A percentile compares a stretch with the other conserved stretches of the same genome.
Evolutionary conservation across 2,329 filamentous ascomycete genomes (phyloP).

Genomic region (Fonsecaea pedrosoi): DNA sequence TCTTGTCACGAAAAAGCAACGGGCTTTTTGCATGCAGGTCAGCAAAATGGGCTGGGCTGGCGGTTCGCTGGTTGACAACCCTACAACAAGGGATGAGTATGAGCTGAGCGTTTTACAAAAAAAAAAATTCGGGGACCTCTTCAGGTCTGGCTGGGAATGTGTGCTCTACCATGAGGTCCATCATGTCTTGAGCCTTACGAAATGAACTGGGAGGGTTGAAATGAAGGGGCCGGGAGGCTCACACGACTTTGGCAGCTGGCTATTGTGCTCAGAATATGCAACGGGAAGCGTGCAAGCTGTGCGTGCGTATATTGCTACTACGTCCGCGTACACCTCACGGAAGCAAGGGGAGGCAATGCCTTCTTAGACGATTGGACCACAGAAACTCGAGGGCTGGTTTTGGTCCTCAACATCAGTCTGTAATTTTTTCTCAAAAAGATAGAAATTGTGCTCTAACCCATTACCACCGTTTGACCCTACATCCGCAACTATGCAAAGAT

Average conservation of each 20-base stretch:
- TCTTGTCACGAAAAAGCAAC: conserved; percentile 29
- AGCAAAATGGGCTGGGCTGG: conserved; percentile 28
- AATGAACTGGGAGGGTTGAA: conserved; percentile 29
- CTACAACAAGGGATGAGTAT: conserved; percentile 26
- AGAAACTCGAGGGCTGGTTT: conserved; percentile 20
- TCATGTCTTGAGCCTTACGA: conserved; percentile 30
- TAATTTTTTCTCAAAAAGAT: conserved; percentile 19
- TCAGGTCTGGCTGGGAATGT: conserved; percentile 30
- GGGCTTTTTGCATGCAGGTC: conserved; percentile 31
- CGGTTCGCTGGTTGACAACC: conserved; percentile 24
- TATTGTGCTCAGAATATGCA: conserved; percentile 36
- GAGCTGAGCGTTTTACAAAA: conserved; percentile 33
- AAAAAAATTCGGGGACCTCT: conserved; percentile 25
- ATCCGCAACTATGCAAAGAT: background rate
- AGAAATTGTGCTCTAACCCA: conserved; percentile 6
- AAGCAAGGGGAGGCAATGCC: conserved; percentile 17
- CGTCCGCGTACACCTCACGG: conserved; percentile 27
- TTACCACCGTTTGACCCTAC: background rate
- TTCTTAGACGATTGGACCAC: conserved; percentile 33
- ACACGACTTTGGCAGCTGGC: conserved; percentile 26
- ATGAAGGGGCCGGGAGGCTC: conserved; percentile 24
- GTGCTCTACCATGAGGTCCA: conserved; percentile 31
- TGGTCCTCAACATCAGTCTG: conserved; percentile 19
- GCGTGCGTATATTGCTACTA: conserved; percentile 30
- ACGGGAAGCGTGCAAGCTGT: conserved; percentile 31